These are phyloP conservation scores for Camillea tinctor DNA, from an alignment of 2,329 filamentous ascomycete species.

Conservation along the genomic window DNA sequence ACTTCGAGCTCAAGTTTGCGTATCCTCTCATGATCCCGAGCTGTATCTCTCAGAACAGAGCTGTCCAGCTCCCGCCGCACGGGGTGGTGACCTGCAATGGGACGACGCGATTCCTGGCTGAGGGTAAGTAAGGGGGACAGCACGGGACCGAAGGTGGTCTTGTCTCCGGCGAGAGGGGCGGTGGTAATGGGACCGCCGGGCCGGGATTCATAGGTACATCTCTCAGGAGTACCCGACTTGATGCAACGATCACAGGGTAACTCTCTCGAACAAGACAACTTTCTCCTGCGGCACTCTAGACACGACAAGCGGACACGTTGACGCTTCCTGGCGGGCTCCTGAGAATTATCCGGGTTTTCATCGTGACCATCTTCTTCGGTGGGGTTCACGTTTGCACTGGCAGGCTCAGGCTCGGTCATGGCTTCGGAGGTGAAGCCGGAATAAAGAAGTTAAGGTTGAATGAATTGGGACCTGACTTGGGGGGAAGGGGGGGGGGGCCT, in stretches of 20 bases:
- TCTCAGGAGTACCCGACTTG: conserved; percentile 60
- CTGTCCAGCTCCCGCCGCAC: conserved; percentile 34
- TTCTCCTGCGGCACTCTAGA: conserved; percentile 59
- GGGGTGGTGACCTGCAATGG: conserved; percentile 32
- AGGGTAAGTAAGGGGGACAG: conserved; percentile 44
- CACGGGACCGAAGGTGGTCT: conserved; percentile 48
- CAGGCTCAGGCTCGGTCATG: conserved; percentile 17
- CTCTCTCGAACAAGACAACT: conserved; percentile 61
- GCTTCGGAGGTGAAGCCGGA: conserved; percentile 8
- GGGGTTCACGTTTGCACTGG: background rate
- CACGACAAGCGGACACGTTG: conserved; percentile 60
- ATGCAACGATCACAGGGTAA: conserved; percentile 62
- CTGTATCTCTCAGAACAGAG: conserved; percentile 38
- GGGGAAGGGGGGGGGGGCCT: too few relatives aligned
- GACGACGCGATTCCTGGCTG: conserved; percentile 31
- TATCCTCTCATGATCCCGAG: conserved; percentile 57
- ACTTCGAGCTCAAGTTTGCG: conserved; percentile 59
- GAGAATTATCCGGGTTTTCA: conserved; percentile 26
- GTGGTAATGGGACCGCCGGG: conserved; percentile 29
- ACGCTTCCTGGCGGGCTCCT: conserved; percentile 51
- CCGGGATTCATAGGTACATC: conserved; percentile 57
- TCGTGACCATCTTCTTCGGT: conserved; percentile 19
- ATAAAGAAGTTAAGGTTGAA: conserved; percentile 1
- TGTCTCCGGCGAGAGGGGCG: conserved; percentile 38
- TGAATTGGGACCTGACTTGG: too few relatives aligned